phyloP scores from a whole-genome alignment of 768 basidiomycete species.

The Tephrocybe sp. region DNA sequence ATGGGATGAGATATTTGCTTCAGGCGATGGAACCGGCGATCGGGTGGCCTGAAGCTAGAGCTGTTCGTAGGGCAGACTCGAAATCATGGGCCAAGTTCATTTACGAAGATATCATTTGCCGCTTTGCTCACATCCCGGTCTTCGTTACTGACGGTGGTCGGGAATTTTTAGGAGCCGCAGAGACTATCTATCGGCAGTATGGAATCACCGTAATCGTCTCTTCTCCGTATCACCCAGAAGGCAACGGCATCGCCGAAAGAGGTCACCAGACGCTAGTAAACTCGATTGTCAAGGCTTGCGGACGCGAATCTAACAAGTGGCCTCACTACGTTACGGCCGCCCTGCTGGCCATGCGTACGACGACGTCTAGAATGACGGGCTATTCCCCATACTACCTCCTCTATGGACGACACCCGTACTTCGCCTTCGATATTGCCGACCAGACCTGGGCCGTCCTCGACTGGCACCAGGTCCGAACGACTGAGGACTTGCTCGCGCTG shows the following conservation, averaged over 20 bases:
- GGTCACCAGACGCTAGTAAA: slow-evolving; percentile 23
- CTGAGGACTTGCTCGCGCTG: slow-evolving; percentile 24
- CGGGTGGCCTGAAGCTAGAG: slow-evolving; percentile 19
- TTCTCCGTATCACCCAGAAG: background rate
- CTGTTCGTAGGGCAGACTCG: background rate
- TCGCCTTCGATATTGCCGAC: slow-evolving; percentile 28
- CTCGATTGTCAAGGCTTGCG: slow-evolving; percentile 20
- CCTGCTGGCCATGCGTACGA: slow-evolving; percentile 25
- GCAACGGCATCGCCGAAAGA: slow-evolving; percentile 30
- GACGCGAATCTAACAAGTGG: slow-evolving; percentile 23
- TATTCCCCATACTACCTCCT: slow-evolving; percentile 25
- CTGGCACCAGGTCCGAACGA: slow-evolving; percentile 20
- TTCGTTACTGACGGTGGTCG: slow-evolving; percentile 27
- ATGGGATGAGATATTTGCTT: slow-evolving; percentile 22
- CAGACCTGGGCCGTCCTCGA: slow-evolving; percentile 25
- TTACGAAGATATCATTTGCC: slow-evolving; percentile 22
- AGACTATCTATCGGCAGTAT: slow-evolving; percentile 21
- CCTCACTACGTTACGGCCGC: slow-evolving; percentile 21
- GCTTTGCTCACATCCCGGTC: background rate
- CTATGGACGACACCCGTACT: slow-evolving; percentile 6
- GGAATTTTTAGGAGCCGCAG: background rate
- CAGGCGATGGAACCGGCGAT: slow-evolving; percentile 21
- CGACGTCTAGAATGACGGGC: slow-evolving; percentile 24
- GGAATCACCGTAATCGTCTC: slow-evolving; percentile 25
- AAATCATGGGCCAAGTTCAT: slow-evolving; percentile 23